These are phyloP conservation scores for Odonthalia washingtoniensis DNA, from an alignment of 31 red algal genomes.

Conservation along the genomic window DNA sequence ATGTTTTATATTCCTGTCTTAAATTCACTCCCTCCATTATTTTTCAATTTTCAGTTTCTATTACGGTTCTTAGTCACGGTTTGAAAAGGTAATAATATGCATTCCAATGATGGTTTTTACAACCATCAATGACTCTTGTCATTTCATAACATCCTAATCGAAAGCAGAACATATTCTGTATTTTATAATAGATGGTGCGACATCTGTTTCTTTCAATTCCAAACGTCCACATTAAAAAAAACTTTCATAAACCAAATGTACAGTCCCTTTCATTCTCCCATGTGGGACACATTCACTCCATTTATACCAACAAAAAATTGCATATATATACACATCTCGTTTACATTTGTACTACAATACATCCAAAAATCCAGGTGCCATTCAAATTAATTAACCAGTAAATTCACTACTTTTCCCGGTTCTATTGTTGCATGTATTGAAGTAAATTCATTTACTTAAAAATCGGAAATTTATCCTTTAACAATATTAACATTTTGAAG, in stretches of 20 bases:
- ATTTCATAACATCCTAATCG: conserved; percentile 47
- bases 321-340: conserved; percentile 93
- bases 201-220: conserved; percentile 28
- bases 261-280: conserved; percentile 52
- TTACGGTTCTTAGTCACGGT: too few species aligned
- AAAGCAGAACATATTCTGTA: conserved; percentile 52
- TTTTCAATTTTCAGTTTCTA: too few species aligned
- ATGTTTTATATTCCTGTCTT: too few species aligned
- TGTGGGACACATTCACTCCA: conserved; percentile 72
- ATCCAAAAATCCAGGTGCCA: conserved; percentile 93
- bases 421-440: conserved; percentile 53
- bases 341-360: conserved; percentile 61
- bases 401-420: conserved; percentile 41
- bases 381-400: conserved; percentile 80
- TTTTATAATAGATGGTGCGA: conserved; percentile 40
- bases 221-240: conserved; percentile 58
- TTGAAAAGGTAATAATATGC: neutral
- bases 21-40: too few species aligned
- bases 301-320: conserved; percentile 91
- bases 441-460: conserved; percentile 78
- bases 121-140: conserved; percentile 55
- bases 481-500: conserved; percentile 52
- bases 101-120: conserved; percentile 55
- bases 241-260: conserved; percentile 87
- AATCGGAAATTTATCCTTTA: conserved; percentile 83